Evolutionary conservation across 805 yeast species (phyloP).

Genomic region (Debaryomyces castellii): DNA sequence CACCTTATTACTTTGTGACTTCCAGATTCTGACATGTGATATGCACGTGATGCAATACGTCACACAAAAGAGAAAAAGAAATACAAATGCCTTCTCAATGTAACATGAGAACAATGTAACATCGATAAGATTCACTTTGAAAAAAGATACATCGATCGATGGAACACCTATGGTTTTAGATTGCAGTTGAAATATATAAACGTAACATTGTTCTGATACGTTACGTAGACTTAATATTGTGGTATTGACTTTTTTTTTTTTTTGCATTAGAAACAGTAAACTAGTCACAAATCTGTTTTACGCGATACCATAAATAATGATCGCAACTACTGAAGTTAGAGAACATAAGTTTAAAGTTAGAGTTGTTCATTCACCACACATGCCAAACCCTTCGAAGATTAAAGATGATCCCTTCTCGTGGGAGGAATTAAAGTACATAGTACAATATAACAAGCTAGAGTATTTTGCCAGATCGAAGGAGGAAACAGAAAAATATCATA

Average conservation of each 20-base stretch:
- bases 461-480: conserved; percentile 48
- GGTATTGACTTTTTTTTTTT: no score
- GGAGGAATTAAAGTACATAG: conserved; percentile 39
- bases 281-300: neutral
- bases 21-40: neutral
- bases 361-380: conserved; percentile 28
- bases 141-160: neutral
- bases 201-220: neutral
- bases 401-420: conserved; percentile 44
- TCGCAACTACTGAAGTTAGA: neutral
- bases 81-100: neutral
- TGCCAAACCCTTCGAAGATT: conserved; percentile 38
- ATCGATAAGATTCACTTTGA: neutral
- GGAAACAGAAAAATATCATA: conserved; percentile 43
- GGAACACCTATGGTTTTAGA: neutral
- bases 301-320: neutral
- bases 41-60: neutral
- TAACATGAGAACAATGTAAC: neutral
- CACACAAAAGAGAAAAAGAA: neutral
- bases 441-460: conserved; percentile 43
- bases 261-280: neutral
- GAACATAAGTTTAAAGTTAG: conserved; percentile 10
- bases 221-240: neutral
- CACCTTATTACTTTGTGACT: neutral
- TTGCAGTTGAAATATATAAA: neutral